phyloP scores from a whole-genome alignment of 805 yeast genomes.

The Ogataea sp. region DNA sequence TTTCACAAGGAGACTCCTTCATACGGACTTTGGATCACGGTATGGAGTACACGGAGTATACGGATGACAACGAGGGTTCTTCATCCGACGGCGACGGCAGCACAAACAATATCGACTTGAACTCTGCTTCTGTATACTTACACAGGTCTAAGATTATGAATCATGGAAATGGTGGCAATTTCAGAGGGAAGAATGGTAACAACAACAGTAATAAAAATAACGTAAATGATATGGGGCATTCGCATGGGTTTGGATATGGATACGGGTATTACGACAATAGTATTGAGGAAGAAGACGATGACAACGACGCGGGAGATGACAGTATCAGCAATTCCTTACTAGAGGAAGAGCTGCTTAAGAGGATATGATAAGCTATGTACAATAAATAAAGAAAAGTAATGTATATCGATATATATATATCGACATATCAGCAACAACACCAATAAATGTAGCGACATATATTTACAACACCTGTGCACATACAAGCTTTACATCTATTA shows the following conservation, averaged over 20 bases:
- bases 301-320: slow-evolving; percentile 11
- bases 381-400: too few relatives aligned
- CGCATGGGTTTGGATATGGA: background rate
- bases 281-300: slow-evolving; percentile 9
- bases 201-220: background rate
- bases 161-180: too few relatives aligned
- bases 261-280: background rate
- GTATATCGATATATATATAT: too few relatives aligned
- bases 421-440: too few relatives aligned
- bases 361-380: background rate
- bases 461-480: too few relatives aligned
- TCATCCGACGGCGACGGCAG: background rate
- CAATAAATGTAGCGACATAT: too few relatives aligned
- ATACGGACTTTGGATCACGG: background rate
- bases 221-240: too few relatives aligned
- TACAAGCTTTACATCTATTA: too few relatives aligned
- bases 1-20: background rate
- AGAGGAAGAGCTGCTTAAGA: slow-evolving; percentile 17
- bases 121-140: slow-evolving; percentile 17
- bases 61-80: too few relatives aligned
- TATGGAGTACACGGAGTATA: too few relatives aligned
- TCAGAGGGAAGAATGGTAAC: too few relatives aligned
- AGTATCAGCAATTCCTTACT: slow-evolving; percentile 19
- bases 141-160: slow-evolving; percentile 11
- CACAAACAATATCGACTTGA: slow-evolving; percentile 12